A percentile compares a stretch with the other conserved stretches of the same genome.
Evolutionary conservation across 1,139 yeast genomes (phyloP).

Genomic region (Candida sp.): DNA sequence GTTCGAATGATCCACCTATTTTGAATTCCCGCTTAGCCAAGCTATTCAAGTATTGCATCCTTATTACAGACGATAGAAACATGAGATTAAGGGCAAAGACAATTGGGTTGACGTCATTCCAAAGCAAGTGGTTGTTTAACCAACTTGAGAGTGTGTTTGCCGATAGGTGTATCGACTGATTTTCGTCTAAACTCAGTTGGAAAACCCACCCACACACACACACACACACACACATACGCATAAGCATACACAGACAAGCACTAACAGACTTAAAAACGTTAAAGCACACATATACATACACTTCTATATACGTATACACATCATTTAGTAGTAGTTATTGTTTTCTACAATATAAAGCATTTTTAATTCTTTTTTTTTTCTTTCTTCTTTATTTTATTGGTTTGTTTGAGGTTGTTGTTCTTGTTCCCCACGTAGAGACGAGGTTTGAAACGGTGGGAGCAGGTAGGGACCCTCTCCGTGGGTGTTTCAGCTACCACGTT

Average conservation of each 20-base stretch:
- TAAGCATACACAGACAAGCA: neutral
- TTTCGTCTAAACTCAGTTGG: too few relatives aligned
- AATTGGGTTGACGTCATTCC: constrained; percentile 59
- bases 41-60: constrained; percentile 57
- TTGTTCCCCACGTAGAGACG: too few relatives aligned
- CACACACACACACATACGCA: neutral
- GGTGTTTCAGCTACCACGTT: neutral
- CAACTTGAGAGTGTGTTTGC: constrained; percentile 50
- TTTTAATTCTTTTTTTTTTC: neutral
- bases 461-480: too few relatives aligned
- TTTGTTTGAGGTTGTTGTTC: too few relatives aligned
- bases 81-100: constrained; percentile 71
- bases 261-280: neutral
- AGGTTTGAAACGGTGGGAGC: too few relatives aligned
- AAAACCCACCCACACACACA: neutral
- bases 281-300: neutral
- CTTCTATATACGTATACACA: neutral
- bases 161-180: constrained; percentile 44
- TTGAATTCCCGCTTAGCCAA: constrained; percentile 41
- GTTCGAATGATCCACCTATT: constrained; percentile 15
- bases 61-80: constrained; percentile 75
- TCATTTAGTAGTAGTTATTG: neutral
- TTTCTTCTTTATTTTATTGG: too few relatives aligned
- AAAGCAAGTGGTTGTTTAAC: constrained; percentile 64
- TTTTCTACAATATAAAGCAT: neutral